Conservation (phyloP, 2,329 filamentous ascomycete genomes). For the Alternaria ethzedia region DNA sequence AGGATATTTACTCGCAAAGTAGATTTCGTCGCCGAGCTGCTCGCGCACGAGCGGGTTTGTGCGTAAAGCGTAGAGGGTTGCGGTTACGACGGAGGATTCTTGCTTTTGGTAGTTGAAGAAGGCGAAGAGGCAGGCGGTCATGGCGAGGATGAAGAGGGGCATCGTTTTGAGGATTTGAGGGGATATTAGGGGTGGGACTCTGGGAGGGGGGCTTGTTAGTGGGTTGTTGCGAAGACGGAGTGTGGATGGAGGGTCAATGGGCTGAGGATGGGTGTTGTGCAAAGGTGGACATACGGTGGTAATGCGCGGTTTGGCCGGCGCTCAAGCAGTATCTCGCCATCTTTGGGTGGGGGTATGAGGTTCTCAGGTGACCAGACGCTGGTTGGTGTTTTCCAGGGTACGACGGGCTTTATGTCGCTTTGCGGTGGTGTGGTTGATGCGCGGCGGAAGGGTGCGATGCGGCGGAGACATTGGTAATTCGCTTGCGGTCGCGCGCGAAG, state of each 20-base stretch:
- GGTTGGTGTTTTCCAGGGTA: slow-evolving; percentile 48
- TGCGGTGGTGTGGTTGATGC: slow-evolving; percentile 28
- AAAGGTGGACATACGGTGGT: slow-evolving; percentile 36
- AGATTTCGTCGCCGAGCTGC: slow-evolving; percentile 75
- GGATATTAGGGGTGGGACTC: slow-evolving; percentile 43
- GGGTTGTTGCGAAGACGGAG: not conserved
- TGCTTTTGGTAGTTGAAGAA: slow-evolving; percentile 99
- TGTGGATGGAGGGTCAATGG: not conserved
- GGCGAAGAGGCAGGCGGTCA: slow-evolving; percentile 74
- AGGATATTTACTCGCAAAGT: slow-evolving; percentile 57
- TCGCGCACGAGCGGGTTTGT: slow-evolving; percentile 77
- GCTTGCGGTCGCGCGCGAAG: slow-evolving; percentile 31
- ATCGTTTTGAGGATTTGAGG: slow-evolving; percentile 63
- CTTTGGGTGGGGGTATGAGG: slow-evolving; percentile 44
- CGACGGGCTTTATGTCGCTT: slow-evolving; percentile 29
- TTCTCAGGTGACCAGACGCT: slow-evolving; percentile 48
- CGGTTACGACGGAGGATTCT: slow-evolving; percentile 79
- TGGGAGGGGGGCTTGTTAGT: not conserved
- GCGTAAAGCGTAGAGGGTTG: slow-evolving; percentile 89
- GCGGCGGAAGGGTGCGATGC: slow-evolving; percentile 24
- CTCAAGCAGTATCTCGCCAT: slow-evolving; percentile 44
- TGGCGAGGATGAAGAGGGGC: slow-evolving; percentile 78
- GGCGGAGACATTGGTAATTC: slow-evolving; percentile 31
- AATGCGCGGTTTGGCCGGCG: slow-evolving; percentile 42
- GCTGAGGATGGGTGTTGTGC: not conserved